Evolutionary conservation across 2,329 filamentous ascomycete genomes (phyloP).

Genomic region (Apiospora marii): DNA sequence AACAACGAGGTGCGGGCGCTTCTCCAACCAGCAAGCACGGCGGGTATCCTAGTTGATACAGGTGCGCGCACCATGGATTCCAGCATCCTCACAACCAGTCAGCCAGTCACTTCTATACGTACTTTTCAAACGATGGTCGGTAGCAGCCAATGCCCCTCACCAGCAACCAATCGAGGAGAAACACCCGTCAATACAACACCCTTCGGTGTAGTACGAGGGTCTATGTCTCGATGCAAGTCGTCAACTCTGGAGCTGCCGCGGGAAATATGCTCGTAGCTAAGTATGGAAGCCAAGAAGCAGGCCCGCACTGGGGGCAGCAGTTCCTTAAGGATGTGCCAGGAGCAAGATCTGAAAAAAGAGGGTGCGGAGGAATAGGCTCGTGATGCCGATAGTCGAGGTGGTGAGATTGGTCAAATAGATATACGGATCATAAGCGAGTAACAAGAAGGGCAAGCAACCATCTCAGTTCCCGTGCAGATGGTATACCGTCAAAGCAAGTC

Average conservation of each 20-base stretch:
- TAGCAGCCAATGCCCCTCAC: background rate
- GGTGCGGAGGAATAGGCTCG: background rate
- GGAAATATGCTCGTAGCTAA: background rate
- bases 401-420: constrained; percentile 3
- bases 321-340: background rate
- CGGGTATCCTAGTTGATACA: background rate
- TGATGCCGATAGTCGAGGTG: constrained; percentile 14
- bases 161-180: background rate
- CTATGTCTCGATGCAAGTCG: background rate
- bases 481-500: background rate
- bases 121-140: background rate
- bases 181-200: background rate
- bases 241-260: background rate
- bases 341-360: background rate
- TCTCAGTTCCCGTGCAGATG: background rate
- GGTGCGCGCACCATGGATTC: background rate
- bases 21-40: background rate
- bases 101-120: background rate
- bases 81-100: background rate
- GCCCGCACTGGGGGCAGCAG: background rate
- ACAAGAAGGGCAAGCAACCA: background rate
- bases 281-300: background rate
- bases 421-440: background rate
- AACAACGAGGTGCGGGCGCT: background rate
- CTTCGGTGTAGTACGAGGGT: background rate